A percentile compares a stretch with the other conserved stretches of the same genome.
phyloP scores from a whole-genome alignment of 345 rosid species.

The Aurinia saxatilis region DNA sequence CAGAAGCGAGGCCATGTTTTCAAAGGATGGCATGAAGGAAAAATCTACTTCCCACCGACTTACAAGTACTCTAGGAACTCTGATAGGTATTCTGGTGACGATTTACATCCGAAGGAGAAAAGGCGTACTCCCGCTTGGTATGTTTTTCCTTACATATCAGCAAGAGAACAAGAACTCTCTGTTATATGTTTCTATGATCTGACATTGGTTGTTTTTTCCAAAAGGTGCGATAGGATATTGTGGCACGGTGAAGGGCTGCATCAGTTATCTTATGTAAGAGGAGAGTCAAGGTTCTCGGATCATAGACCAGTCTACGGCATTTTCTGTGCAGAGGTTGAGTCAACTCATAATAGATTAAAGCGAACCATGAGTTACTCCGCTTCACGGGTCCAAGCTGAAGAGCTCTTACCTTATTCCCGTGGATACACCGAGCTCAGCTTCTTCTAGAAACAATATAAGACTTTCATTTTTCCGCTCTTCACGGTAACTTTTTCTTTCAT shows the following conservation, averaged over 20 bases:
- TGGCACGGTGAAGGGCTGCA: conserved; percentile 98
- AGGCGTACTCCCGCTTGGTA: conserved; percentile 99
- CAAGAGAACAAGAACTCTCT: background rate
- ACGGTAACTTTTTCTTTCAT: conserved; percentile 20
- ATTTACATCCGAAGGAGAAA: conserved; percentile 89
- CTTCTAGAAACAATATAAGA: conserved; percentile 34
- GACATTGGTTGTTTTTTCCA: background rate
- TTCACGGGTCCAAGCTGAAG: conserved; percentile 88
- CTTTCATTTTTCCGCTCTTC: background rate
- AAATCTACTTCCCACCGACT: conserved; percentile 95
- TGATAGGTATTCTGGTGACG: conserved; percentile 91
- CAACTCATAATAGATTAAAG: conserved; percentile 62
- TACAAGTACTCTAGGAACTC: conserved; percentile 97
- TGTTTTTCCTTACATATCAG: background rate
- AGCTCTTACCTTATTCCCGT: conserved; percentile 83
- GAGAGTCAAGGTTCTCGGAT: conserved; percentile 93
- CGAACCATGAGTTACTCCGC: conserved; percentile 74
- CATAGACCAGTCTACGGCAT: conserved; percentile 96
- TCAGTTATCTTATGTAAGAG: conserved; percentile 82
- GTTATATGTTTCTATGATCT: background rate
- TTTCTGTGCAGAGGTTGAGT: conserved; percentile 93
- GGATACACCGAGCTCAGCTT: conserved; percentile 97
- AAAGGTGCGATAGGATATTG: conserved; percentile 93
- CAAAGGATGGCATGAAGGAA: conserved; percentile 89
- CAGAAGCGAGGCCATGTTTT: conserved; percentile 82